Base-by-base conservation (phyloP, 805 yeast species). In the Candida corydali region DNA sequence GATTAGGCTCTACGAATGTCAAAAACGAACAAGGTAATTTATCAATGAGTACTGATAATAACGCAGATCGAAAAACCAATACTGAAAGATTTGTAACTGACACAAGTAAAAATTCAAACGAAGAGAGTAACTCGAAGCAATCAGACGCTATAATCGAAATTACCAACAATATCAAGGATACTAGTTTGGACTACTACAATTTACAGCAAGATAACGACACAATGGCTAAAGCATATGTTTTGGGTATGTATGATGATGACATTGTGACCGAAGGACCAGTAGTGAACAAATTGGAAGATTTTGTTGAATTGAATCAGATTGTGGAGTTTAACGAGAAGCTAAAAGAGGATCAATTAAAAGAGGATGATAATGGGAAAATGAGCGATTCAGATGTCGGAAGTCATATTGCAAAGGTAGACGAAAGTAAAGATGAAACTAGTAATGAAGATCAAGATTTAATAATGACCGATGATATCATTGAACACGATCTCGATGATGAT, bases 201-300 rank as follows among this genome's bases (percentile, higher is more conserved):
- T 40, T 74, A 19, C 69, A 66, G 17, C 62, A 63, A 14, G 73
- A 76, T 45, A 39, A 73, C 44, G 82, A 77, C 33, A 67, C 73
- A 3, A 73, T 79, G 80, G 82, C 76, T 0, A 65, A 69, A 35
- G 83, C 82, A 0, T 80, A 80, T 44, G 59, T 67, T n/a, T 45
- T 66, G 16, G 86, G 85, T 1, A 53, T 73, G 44, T 78, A 76
- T 47, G 83, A 79, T 47, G 84, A 76, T 41, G 84, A 80, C 45
- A 55, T 74, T 8, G 66, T 60, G 17, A 73, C 78, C 0, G 69
- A 70, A 33, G 84, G 84, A 0, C 73, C 74, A 10, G 70, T 80
- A 0, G 70, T 80, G 15, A 74, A 75, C 41, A 59, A 66, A 37
- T 36, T 79, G 8, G 68, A 61, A 9, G 86, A 80, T 50, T 78